These are phyloP conservation scores for Dichomitus squalens DNA, from an alignment of 1,284 basidiomycete genomes.

Conservation along the genomic window DNA sequence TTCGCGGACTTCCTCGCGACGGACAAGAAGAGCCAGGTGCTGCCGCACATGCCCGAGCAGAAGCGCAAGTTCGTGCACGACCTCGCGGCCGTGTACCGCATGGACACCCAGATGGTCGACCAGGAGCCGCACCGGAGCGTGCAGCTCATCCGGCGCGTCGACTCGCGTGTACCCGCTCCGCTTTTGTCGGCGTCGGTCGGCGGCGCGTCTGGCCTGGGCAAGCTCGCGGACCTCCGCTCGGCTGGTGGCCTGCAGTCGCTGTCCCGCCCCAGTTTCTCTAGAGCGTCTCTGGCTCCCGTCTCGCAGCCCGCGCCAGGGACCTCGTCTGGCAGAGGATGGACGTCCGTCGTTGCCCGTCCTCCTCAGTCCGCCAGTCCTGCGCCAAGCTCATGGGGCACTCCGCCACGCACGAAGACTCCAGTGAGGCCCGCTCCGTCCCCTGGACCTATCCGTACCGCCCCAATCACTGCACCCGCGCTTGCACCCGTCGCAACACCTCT, in stretches of 20 bases:
- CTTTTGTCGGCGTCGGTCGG: conserved; percentile 55
- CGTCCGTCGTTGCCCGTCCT: conserved; percentile 36
- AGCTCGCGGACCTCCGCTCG: conserved; percentile 55
- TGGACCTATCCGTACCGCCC: conserved; percentile 6
- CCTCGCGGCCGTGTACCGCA: conserved; percentile 77
- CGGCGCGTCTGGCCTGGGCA: conserved; percentile 45
- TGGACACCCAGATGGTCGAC: conserved; percentile 83
- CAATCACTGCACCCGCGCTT: neutral
- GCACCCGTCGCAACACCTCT: neutral
- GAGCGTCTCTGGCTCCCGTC: conserved; percentile 18
- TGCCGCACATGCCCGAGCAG: conserved; percentile 81
- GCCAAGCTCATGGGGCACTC: conserved; percentile 21
- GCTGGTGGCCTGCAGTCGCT: conserved; percentile 25
- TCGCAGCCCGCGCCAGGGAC: conserved; percentile 14
- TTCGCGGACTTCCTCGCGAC: conserved; percentile 78
- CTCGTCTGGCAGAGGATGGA: conserved; percentile 38
- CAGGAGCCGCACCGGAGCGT: conserved; percentile 82
- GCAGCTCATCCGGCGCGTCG: conserved; percentile 77
- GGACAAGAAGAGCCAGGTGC: conserved; percentile 68
- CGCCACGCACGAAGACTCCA: conserved; percentile 15
- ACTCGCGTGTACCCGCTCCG: conserved; percentile 76
- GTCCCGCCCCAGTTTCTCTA: conserved; percentile 13
- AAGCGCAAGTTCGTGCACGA: conserved; percentile 80
- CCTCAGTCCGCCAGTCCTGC: conserved; percentile 22
- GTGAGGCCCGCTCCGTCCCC: conserved; percentile 13